Conservation (phyloP, 176 grass and related monocot genomes). For the Oryza punctata region DNA sequence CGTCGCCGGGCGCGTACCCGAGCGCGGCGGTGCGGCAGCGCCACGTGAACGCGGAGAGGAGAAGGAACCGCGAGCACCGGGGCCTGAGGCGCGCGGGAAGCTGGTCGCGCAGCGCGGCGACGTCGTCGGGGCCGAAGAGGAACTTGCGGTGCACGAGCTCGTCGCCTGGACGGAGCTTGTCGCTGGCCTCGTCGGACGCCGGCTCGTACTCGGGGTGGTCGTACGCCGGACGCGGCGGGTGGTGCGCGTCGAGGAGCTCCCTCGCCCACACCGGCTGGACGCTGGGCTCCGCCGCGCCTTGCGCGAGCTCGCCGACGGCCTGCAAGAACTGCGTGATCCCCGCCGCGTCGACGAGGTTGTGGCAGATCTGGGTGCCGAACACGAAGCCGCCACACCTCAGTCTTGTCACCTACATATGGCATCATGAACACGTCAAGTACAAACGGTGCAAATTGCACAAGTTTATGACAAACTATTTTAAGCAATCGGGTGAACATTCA, state of each 20-base stretch:
- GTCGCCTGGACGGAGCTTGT: conserved; percentile 17
- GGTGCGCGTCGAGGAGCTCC: conserved; percentile 34
- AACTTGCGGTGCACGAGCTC: conserved; percentile 30
- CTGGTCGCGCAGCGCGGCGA: conserved; percentile 1
- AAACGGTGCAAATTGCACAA: not conserved
- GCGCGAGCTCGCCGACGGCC: conserved; percentile 38
- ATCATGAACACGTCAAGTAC: not conserved
- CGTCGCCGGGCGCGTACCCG: conserved; percentile 29
- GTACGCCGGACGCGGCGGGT: not conserved
- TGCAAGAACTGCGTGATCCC: conserved; percentile 36
- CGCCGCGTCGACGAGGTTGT: conserved; percentile 42
- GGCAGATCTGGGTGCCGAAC: conserved; percentile 44
- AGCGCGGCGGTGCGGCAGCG: conserved; percentile 38
- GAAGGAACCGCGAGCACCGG: conserved; percentile 28
- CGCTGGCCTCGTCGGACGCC: conserved; percentile 13
- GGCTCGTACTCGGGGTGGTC: conserved; percentile 43
- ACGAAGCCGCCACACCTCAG: conserved; percentile 48
- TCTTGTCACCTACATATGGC: conserved; percentile 43
- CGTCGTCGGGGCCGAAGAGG: conserved; percentile 17
- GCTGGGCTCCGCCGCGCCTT: conserved; percentile 26
- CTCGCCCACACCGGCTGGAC: conserved; percentile 47
- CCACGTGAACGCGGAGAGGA: conserved; percentile 41
- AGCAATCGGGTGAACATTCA: too few species aligned
- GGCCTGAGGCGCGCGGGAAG: not conserved
- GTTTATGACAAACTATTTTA: too few species aligned